Base-by-base conservation (phyloP, 2,329 filamentous ascomycete genomes). In the Ustulina deusta region DNA sequence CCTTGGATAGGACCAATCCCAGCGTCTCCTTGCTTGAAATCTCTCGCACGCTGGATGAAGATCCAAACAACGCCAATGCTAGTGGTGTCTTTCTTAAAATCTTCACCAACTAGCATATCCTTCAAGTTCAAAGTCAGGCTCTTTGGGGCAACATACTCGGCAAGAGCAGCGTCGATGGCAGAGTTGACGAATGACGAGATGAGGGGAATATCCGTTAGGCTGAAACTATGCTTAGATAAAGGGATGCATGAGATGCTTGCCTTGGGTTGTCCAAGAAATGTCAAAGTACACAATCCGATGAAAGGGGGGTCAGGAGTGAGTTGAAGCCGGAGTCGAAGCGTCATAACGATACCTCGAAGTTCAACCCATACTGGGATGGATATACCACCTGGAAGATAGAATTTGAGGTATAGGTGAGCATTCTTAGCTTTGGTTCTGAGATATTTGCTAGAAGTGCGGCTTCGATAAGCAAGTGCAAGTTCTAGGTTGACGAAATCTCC, bases 401-500 rank as follows among this genome's bases (percentile, higher is more conserved):
- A 93, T 7, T 90, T 90, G 51, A 93, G 82, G 70, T 89, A 90
- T 0, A 93, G 81, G 78, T 93, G 91, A 36, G 91, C 91, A 73
- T 92, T 92, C 74, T 91, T 91, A 17, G 89, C 86, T 69, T 91
- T 90, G 57, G 83, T 82, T 70, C 83, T 84, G 69, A 92, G 82
- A 2, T 85, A 87, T 69, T 87, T 88, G 34, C 85, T 85, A 9
- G 85, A 86, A 0, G 87, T 86, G 34, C 89, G 84, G 10, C 89
- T 87, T 40, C 90, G 85, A 77, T 94, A 94, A 1, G 91, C 89
- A 73, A 94, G 90, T 0, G 90, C 90, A 17, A 93, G 81, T 75
- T 94, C 92, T 60, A 94, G 79, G 74, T 94, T 94, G 77, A 93
- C 85, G 73, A 93, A 93, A 70, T 93, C 91, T 11, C 91, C 91